Percentiles rank a stretch among this genome's conserved stretches.
Evolutionary conservation across 2,329 filamentous ascomycete species (phyloP).

Genomic region (Pyricularia grisea): DNA sequence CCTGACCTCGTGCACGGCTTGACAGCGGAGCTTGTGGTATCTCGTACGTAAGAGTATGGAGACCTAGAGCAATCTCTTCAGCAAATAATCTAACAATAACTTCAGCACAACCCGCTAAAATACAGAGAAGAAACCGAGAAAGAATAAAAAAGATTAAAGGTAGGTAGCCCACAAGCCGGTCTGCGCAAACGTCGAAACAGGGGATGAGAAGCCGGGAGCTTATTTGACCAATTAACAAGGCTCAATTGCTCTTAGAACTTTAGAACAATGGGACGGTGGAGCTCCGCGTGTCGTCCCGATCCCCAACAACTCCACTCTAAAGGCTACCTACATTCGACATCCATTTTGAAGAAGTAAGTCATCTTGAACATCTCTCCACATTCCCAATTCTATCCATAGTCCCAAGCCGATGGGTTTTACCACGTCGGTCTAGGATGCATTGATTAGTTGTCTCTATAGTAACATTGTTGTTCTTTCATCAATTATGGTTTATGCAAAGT

Average conservation of each 20-base stretch:
- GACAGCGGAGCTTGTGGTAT: neutral
- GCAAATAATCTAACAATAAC: neutral
- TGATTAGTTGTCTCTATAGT: neutral
- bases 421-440: neutral
- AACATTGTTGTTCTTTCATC: neutral
- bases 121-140: neutral
- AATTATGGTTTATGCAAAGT: too few relatives aligned
- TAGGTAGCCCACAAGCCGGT: neutral
- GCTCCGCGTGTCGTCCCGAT: neutral
- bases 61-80: neutral
- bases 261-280: neutral
- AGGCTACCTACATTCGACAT: neutral
- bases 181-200: neutral
- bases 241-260: neutral
- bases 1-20: neutral
- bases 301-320: neutral
- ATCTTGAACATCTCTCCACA: neutral
- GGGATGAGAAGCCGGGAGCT: neutral
- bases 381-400: neutral
- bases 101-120: neutral
- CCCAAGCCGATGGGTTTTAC: neutral
- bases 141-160: neutral
- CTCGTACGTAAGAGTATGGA: neutral
- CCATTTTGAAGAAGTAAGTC: neutral
- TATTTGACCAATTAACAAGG: neutral